Base-by-base conservation (phyloP, 139 green algal genomes). In the Chlorella sp. region DNA sequence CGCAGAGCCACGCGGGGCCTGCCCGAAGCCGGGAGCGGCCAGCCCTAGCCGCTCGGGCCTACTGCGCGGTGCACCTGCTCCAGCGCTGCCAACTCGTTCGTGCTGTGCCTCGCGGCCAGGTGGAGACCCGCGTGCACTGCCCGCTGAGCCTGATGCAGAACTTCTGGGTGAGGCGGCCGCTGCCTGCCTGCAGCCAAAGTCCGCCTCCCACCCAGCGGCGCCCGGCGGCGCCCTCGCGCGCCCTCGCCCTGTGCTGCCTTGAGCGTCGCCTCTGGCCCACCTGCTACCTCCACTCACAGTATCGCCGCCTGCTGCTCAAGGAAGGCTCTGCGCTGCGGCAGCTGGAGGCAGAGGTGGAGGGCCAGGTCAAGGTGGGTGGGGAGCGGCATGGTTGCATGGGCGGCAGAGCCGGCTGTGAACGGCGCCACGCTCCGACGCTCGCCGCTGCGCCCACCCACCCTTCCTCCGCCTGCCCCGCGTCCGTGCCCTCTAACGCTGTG, bases 41-140 rank as follows among this genome's bases (percentile, higher is more conserved):
- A n/a, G n/a, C n/a, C n/a, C n/a, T n/a, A n/a, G n/a, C n/a, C n/a
- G n/a, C n/a, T n/a, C 31, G n/a, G 48, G 46, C 31, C 38, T 17
- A 15, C 5, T 31, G 38, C 33, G 67, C 0, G 2, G 35, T 8
- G 33, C 23, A 17, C 21, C 31, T 3, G 3, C 25, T 66, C 12
- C 60, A 55, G 14, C 46, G 14, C 46, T 55, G 46, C 46, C 46
- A 55, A 55, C 46, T 55, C 46, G 14, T 55, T 55, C 17, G 46
- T 55, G 46, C 46, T 27, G 14, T 55, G 46, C 46, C 46, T 55
- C 46, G 14, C 46, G 4, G 74, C 48, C 73, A 81, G 77, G 45
- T 92, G 81, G 89, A 93, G 85, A 93, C 89, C 14, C 83, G 83
- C 77, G 88, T 93, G 68, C 76, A 86, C 50, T 89, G 84, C 81